A percentile compares a stretch with the other conserved stretches of the same genome.
Conservation (phyloP, 257 asterid genomes). For the Przewalskia tangutica region DNA sequence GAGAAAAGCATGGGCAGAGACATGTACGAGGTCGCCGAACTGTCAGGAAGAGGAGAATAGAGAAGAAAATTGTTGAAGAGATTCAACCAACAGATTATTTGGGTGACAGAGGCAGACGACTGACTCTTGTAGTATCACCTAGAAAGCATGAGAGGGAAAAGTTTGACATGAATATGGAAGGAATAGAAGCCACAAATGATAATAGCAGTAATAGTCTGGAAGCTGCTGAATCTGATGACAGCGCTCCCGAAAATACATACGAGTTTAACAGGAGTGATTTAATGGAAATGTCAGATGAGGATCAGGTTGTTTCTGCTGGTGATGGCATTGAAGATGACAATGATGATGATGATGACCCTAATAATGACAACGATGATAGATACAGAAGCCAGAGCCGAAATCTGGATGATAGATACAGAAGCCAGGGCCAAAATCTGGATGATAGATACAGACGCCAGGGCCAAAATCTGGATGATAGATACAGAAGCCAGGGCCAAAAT, state of each 20-base stretch:
- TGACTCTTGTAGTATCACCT: constrained; percentile 22
- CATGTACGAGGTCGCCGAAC: constrained; percentile 77
- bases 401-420: constrained; percentile 11
- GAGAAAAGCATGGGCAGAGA: constrained; percentile 52
- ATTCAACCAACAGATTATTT: constrained; percentile 24
- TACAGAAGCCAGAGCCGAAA: constrained; percentile 39
- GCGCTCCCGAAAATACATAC: constrained; percentile 19
- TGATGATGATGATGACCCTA: constrained; percentile 21
- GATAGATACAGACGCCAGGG: neutral
- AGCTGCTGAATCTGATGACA: constrained; percentile 44
- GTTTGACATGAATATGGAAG: constrained; percentile 12
- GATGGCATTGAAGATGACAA: constrained; percentile 27
- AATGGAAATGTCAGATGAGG: constrained; percentile 59
- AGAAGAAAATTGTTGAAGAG: constrained; percentile 33
- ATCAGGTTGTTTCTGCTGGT: constrained; percentile 5
- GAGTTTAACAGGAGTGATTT: constrained; percentile 30
- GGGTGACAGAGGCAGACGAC: constrained; percentile 18
- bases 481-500: constrained; percentile 8
- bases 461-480: neutral
- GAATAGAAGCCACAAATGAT: constrained; percentile 22
- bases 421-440: constrained; percentile 4
- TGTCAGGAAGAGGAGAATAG: constrained; percentile 53
- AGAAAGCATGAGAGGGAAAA: constrained; percentile 16
- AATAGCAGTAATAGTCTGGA: constrained; percentile 44
- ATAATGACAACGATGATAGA: constrained; percentile 13